Base-by-base conservation (phyloP, 352 stramenopile genomes). In the Elongisporangium prolatum region DNA sequence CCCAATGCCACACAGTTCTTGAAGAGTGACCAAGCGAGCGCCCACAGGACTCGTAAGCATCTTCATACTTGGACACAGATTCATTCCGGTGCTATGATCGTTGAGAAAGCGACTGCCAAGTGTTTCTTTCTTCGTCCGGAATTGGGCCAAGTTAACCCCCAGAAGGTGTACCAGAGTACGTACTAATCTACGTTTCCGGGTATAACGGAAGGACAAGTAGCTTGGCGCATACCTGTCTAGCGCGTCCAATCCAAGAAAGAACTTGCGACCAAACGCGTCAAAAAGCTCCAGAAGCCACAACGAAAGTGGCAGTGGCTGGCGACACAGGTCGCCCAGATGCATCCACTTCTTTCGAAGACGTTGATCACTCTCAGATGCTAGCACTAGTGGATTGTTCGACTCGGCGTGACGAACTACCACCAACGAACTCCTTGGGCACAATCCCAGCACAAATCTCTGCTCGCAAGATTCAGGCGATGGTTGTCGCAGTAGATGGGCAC, bases 71-170 rank as follows among this genome's bases (percentile, higher is more conserved):
- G 38, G 44, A 21, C 69, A 74, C 34, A 59, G 61, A 1, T 17
- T 48, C 8, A 56, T 55, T 21, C 50, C 61, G 21, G 18, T 20
- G 5, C 60, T 44, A 38, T 77, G 69, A 18, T 64, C 69, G 34
- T 70, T 67, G 22, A 86, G 53, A 63, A 82, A 86, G 14, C 68
- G 56, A 52, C 61, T 59, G 17, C 71, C 69, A 22, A 86, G 71
- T 9, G 75, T 81, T 51, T 38, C 54, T 7, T 17, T 24, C 38
- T 58, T 47, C 24, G 16, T 57, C 54, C 3, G 48, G 34, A 24
- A 25, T 18, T 40, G 38, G 21, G 14, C 5, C 4, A 61, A 37
- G 20, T 28, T 53, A 2, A 72, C 20, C 0, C 38, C 8, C 16
- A 77, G 22, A 17, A 52, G 60, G 11, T 68, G 59, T 21, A 64